A percentile compares a stretch with the other conserved stretches of the same genome.
Conservation (phyloP, 306 rosid species). For the Fragaria ananassa region DNA sequence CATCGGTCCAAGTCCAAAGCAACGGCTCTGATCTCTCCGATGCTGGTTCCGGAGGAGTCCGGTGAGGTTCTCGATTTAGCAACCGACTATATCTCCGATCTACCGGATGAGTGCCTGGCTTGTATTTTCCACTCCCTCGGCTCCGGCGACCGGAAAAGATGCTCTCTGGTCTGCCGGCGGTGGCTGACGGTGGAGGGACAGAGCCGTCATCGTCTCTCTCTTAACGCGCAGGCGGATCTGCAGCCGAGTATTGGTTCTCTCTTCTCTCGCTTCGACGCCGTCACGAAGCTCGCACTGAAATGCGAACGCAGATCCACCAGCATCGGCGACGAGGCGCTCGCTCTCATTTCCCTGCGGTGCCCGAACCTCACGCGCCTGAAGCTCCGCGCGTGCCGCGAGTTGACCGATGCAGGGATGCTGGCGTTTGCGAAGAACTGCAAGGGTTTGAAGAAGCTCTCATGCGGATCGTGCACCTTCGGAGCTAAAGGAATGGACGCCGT, state of each 20-base stretch:
- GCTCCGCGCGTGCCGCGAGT: slow-evolving; percentile 82
- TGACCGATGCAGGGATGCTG: slow-evolving; percentile 78
- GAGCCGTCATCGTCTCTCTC: slow-evolving; percentile 86
- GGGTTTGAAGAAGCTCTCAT: slow-evolving; percentile 89
- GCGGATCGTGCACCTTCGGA: slow-evolving; percentile 91
- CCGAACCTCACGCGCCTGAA: slow-evolving; percentile 89
- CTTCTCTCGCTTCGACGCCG: slow-evolving; percentile 84
- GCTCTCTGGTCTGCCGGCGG: slow-evolving; percentile 89
- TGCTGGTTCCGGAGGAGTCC: slow-evolving; percentile 18
- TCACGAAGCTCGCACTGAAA: slow-evolving; percentile 81
- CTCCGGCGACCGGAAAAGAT: slow-evolving; percentile 72
- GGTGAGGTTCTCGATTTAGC: slow-evolving; percentile 15
- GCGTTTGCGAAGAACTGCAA: slow-evolving; percentile 75
- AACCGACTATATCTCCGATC: slow-evolving; percentile 65
- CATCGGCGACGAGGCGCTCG: slow-evolving; percentile 67
- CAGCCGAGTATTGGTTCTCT: slow-evolving; percentile 45
- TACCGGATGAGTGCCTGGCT: slow-evolving; percentile 90
- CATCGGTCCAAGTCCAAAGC: slow-evolving; percentile 51
- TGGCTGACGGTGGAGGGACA: slow-evolving; percentile 90
- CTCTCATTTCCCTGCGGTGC: slow-evolving; percentile 67
- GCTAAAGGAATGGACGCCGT: slow-evolving; percentile 91
- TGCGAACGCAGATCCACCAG: slow-evolving; percentile 88
- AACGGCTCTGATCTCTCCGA: slow-evolving; percentile 53
- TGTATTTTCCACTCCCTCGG: slow-evolving; percentile 67
- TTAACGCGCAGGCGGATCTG: slow-evolving; percentile 65